These are phyloP conservation scores for Nicotiana tomentosiformis DNA, from an alignment of 257 asterid species.

Conservation along the genomic window DNA sequence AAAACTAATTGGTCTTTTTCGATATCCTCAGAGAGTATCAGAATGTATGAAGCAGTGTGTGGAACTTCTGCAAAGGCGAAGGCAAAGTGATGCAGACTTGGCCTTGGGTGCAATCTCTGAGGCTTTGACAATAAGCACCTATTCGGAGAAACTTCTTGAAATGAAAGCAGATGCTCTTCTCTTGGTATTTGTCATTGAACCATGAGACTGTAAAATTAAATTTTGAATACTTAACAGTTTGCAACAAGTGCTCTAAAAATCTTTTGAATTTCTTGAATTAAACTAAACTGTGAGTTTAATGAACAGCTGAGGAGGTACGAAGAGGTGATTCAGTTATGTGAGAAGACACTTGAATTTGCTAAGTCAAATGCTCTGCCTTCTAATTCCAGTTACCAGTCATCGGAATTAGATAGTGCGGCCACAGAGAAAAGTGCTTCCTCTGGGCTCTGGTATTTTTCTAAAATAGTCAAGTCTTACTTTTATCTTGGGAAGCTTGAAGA, in stretches of 20 bases:
- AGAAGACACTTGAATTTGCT: conserved; percentile 50
- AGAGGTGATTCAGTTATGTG: conserved; percentile 72
- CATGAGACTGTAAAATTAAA: conserved; percentile 11
- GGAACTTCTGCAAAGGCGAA: conserved; percentile 51
- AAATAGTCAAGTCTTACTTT: conserved; percentile 64
- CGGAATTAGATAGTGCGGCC: conserved; percentile 34
- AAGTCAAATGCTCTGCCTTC: conserved; percentile 32
- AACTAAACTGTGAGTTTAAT: conserved; percentile 14
- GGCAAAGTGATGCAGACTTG: conserved; percentile 44
- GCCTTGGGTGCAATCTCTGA: conserved; percentile 62
- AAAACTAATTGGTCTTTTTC: conserved; percentile 6
- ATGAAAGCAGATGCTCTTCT: conserved; percentile 84
- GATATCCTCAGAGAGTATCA: conserved; percentile 58
- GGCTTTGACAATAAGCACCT: conserved; percentile 69
- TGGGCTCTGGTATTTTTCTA: conserved; percentile 60
- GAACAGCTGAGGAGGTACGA: conserved; percentile 75
- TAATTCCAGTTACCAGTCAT: conserved; percentile 26
- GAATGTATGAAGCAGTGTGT: conserved; percentile 54
- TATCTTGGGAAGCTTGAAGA: conserved; percentile 84
- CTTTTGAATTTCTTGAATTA: not conserved
- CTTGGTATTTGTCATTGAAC: conserved; percentile 44
- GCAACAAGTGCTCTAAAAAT: not conserved
- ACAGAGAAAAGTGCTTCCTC: conserved; percentile 47
- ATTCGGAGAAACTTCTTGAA: conserved; percentile 58
- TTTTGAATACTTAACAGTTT: not conserved